Conservation (phyloP, 192 early-diverging fungal species). For the Coemansia umbellata region DNA sequence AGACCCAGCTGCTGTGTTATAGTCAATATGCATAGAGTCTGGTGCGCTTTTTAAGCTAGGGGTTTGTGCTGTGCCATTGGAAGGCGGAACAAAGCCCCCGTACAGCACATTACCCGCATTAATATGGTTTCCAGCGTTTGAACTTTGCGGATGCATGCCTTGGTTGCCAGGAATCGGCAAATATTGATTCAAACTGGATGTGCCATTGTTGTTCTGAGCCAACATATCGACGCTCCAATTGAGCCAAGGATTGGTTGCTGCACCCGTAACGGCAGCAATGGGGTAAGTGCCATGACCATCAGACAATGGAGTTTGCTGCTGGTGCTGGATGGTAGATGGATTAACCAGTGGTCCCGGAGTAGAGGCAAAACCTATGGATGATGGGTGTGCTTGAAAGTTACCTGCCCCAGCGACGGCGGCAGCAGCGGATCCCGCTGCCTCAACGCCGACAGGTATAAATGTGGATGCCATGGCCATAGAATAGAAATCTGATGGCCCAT, state of each 20-base stretch:
- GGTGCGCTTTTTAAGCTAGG: neutral
- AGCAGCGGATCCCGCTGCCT: neutral
- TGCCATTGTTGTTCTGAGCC: slow-evolving; percentile 9
- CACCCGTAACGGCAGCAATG: slow-evolving; percentile 5
- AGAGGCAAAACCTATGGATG: slow-evolving; percentile 9
- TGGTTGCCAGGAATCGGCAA: slow-evolving; percentile 1
- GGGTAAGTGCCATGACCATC: slow-evolving; percentile 22
- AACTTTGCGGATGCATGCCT: neutral
- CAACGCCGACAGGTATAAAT: slow-evolving; percentile 18
- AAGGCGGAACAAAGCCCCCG: neutral
- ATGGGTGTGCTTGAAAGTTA: slow-evolving; percentile 3
- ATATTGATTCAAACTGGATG: neutral
- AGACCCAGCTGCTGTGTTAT: neutral
- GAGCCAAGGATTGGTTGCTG: slow-evolving; percentile 27
- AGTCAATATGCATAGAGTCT: slow-evolving; percentile 1
- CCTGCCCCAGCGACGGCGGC: slow-evolving; percentile 4
- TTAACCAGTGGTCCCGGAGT: neutral
- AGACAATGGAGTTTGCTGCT: slow-evolving; percentile 14
- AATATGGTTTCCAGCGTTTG: neutral
- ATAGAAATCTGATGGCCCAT: slow-evolving; percentile 24
- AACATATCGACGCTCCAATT: slow-evolving; percentile 22
- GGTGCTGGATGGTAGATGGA: slow-evolving; percentile 3
- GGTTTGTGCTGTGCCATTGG: slow-evolving; percentile 1
- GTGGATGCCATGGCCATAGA: slow-evolving; percentile 31
- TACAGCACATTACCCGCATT: neutral